These are phyloP conservation scores for Cladophialophora psammophila DNA, from an alignment of 2,329 filamentous ascomycete species.

Conservation along the genomic window DNA sequence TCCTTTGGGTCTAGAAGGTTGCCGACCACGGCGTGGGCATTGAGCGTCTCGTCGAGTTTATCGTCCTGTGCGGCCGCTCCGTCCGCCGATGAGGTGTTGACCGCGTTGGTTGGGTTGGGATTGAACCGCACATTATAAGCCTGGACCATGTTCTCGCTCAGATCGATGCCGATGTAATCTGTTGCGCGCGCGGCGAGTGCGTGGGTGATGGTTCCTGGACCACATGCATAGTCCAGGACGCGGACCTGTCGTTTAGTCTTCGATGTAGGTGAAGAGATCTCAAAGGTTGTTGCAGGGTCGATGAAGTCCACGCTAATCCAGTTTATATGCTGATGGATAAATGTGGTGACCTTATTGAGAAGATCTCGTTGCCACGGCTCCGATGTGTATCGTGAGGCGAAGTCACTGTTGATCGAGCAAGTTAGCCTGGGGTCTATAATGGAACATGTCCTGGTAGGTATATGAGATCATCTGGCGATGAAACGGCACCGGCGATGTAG, in stretches of 20 bases:
- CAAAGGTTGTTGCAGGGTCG: constrained; percentile 30
- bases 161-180: constrained; percentile 71
- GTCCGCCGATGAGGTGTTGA: constrained; percentile 57
- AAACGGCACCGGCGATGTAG: neutral
- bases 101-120: constrained; percentile 46
- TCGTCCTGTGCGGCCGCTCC: constrained; percentile 60
- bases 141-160: constrained; percentile 74
- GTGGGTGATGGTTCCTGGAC: constrained; percentile 63
- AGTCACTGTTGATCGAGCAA: constrained; percentile 27
- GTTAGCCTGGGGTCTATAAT: constrained; percentile 9
- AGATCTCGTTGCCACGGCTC: constrained; percentile 38
- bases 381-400: constrained; percentile 35
- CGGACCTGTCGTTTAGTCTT: constrained; percentile 25
- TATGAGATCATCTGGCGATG: neutral
- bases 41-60: constrained; percentile 29
- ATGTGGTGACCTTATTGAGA: constrained; percentile 36
- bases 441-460: neutral
- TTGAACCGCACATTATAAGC: constrained; percentile 68
- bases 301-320: constrained; percentile 39
- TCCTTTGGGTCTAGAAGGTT: constrained; percentile 59
- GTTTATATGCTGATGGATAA: constrained; percentile 36
- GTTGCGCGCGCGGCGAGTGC: constrained; percentile 68
- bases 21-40: constrained; percentile 48
- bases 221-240: constrained; percentile 79
- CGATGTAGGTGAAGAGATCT: neutral